phyloP scores from a whole-genome alignment of 306 rosid species.

The Vachellia collinsii region DNA sequence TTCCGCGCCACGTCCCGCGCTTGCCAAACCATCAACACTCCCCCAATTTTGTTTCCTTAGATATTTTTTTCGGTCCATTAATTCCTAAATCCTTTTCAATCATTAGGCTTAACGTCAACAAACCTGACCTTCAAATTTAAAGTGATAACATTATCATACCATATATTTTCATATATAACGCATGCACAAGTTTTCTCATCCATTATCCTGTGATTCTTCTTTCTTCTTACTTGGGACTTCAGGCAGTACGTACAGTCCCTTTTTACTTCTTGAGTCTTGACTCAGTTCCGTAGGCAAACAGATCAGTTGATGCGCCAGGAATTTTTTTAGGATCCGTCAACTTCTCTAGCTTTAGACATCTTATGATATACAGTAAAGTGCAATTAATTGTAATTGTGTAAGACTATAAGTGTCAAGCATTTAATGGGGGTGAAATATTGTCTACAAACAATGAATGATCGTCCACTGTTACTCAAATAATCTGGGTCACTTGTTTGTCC shows the following conservation, averaged over 20 bases:
- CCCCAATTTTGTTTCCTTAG: neutral
- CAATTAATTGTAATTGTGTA: neutral
- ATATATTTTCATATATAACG: neutral
- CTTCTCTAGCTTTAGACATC: neutral
- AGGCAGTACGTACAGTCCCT: neutral
- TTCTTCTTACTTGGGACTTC: neutral
- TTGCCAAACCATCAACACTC: neutral
- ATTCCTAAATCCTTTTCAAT: neutral
- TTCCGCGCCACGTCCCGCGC: constrained; percentile 20
- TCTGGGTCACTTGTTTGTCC: neutral
- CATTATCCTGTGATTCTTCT: neutral
- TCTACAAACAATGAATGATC: neutral
- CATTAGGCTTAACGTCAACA: no score
- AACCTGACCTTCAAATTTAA: no score
- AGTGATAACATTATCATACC: no score
- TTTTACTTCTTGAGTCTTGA: neutral
- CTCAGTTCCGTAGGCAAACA: neutral
- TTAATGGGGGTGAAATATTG: neutral
- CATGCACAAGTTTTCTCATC: neutral
- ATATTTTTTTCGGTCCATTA: no score
- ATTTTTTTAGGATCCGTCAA: neutral
- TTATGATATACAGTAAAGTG: neutral
- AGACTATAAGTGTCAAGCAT: neutral
- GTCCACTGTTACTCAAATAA: neutral
- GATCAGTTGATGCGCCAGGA: neutral